Evolutionary conservation across 1,139 yeast genomes (phyloP).

Genomic region (Blastobotrys raffinosifermentans): DNA sequence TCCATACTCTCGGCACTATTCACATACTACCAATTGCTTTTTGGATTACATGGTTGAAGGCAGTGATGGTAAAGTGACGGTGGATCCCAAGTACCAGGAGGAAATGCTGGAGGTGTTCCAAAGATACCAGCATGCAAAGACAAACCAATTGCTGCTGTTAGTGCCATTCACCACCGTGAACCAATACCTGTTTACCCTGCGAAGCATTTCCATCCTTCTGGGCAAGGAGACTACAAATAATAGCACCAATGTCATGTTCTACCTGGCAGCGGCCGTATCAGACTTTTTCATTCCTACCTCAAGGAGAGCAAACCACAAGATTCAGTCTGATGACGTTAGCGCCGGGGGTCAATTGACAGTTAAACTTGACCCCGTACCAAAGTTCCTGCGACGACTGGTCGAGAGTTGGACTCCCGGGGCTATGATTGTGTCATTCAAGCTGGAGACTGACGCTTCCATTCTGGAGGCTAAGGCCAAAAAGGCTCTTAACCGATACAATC

Average conservation of each 20-base stretch:
- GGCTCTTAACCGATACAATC: conserved; percentile 80
- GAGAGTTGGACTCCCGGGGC: conserved; percentile 95
- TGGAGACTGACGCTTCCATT: conserved; percentile 77
- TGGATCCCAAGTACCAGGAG: conserved; percentile 54
- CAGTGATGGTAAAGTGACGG: conserved; percentile 33
- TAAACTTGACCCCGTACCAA: conserved; percentile 92
- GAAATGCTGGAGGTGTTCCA: conserved; percentile 60
- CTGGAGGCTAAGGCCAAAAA: conserved; percentile 67
- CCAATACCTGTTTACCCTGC: conserved; percentile 82
- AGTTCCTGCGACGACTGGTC: conserved; percentile 78
- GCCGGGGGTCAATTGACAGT: conserved; percentile 68
- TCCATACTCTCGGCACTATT: conserved; percentile 86
- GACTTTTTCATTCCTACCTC: conserved; percentile 90
- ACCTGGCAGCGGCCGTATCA: conserved; percentile 95
- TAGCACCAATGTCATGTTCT: conserved; percentile 52
- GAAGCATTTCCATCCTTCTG: conserved; percentile 57
- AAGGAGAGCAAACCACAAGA: conserved; percentile 85
- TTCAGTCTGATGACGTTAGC: conserved; percentile 71
- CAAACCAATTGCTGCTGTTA: conserved; percentile 53
- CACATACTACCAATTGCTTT: conserved; percentile 79
- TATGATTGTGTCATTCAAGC: conserved; percentile 89
- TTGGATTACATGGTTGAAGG: conserved; percentile 62
- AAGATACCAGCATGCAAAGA: conserved; percentile 57
- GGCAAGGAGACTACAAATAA: conserved; percentile 32
- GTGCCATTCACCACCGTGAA: conserved; percentile 93